Evolutionary conservation across 805 yeast species (phyloP).

Genomic region (Teunomyces kruisii): DNA sequence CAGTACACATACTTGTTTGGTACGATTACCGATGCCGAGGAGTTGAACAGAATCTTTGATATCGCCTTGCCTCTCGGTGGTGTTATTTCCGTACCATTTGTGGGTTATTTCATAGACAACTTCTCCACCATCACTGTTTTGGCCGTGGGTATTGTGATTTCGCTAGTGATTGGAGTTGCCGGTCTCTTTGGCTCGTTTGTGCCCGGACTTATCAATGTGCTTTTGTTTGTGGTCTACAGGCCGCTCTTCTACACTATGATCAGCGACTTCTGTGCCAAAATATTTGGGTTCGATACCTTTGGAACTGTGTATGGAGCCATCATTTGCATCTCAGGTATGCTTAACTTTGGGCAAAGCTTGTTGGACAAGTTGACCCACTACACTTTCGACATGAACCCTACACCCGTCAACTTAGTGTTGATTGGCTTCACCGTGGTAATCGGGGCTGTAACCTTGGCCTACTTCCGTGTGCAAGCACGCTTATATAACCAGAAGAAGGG

Average conservation of each 20-base stretch:
- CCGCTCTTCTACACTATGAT: conserved; percentile 60
- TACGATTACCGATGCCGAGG: conserved; percentile 36
- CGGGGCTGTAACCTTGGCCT: conserved; percentile 43
- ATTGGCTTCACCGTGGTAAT: conserved; percentile 40
- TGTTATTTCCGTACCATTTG: conserved; percentile 52
- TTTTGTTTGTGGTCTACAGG: conserved; percentile 51
- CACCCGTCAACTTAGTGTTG: conserved; percentile 47
- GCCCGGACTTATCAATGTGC: conserved; percentile 45
- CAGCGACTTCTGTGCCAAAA: conserved; percentile 61
- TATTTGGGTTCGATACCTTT: conserved; percentile 60
- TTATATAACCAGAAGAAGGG: neutral
- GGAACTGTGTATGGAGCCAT: conserved; percentile 61
- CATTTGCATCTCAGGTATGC: conserved; percentile 51
- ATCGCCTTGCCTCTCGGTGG: conserved; percentile 59
- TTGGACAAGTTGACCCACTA: conserved; percentile 53
- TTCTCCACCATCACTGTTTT: conserved; percentile 49
- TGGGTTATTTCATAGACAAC: conserved; percentile 51
- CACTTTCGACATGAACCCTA: conserved; percentile 53
- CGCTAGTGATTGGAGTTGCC: conserved; percentile 46
- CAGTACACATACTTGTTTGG: conserved; percentile 50
- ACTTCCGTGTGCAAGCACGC: conserved; percentile 25
- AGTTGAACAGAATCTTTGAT: conserved; percentile 49
- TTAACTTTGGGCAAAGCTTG: conserved; percentile 47
- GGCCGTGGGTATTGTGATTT: conserved; percentile 36
- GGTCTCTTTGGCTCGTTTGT: conserved; percentile 45